phyloP scores from a whole-genome alignment of 495 filamentous ascomycete genomes.

The Daldinia caldariorum region DNA sequence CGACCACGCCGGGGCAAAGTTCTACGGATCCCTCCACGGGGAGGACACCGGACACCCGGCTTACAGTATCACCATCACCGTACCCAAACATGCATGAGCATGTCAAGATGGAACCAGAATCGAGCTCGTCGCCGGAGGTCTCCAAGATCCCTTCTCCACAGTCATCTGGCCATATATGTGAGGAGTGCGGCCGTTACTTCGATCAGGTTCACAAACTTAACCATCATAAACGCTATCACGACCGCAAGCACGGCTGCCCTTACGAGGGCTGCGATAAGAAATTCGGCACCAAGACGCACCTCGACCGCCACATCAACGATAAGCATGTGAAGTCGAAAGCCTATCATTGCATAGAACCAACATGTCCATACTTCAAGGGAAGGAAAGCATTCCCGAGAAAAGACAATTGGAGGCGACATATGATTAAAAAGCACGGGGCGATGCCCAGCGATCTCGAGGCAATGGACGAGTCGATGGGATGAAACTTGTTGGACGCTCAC shows the following conservation, averaged over 20 bases:
- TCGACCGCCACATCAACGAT: conserved; percentile 63
- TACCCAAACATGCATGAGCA: conserved; percentile 34
- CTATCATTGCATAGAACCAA: conserved; percentile 57
- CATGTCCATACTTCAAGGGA: conserved; percentile 59
- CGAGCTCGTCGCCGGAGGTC: conserved; percentile 41
- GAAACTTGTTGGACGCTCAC: not conserved
- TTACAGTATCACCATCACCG: conserved; percentile 54
- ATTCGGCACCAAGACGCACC: conserved; percentile 63
- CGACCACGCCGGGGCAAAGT: conserved; percentile 53
- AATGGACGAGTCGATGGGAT: conserved; percentile 44
- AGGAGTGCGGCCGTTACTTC: conserved; percentile 55
- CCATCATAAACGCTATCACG: conserved; percentile 61
- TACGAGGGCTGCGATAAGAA: conserved; percentile 54
- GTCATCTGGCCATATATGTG: conserved; percentile 50
- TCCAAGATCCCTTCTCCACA: conserved; percentile 43
- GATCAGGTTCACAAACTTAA: conserved; percentile 61
- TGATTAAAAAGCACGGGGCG: conserved; percentile 58
- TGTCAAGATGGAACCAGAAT: conserved; percentile 39
- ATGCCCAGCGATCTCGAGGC: conserved; percentile 39
- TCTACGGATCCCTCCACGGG: conserved; percentile 53
- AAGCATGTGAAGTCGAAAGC: conserved; percentile 60
- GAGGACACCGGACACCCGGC: conserved; percentile 55
- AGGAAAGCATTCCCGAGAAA: conserved; percentile 62
- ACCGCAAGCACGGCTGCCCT: conserved; percentile 57
- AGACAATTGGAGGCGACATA: conserved; percentile 63